Percentiles rank a stretch among this genome's conserved stretches.
Conservation (phyloP, 768 basidiomycete genomes). For the Hortiboletus campestris region DNA sequence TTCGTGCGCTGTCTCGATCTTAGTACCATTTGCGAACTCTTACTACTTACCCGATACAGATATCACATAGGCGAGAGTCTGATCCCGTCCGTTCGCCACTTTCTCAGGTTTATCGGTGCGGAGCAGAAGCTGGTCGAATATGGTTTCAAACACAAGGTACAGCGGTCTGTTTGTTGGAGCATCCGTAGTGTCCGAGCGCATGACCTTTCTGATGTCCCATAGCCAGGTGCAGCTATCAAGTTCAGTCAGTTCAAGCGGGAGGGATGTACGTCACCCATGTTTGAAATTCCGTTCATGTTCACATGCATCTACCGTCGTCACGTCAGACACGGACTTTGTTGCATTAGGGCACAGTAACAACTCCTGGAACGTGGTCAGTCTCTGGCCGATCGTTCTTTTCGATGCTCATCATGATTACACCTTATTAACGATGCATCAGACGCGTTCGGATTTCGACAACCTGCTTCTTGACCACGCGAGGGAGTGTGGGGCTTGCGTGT, state of each 20-base stretch:
- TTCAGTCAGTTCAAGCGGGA: constrained; percentile 54
- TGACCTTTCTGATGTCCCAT: background rate
- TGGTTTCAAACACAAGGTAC: constrained; percentile 51
- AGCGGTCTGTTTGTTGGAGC: background rate
- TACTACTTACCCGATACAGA: constrained; percentile 20
- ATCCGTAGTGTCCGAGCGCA: background rate
- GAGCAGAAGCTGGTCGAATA: constrained; percentile 41
- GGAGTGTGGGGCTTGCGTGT: constrained; percentile 46
- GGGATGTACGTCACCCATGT: constrained; percentile 44
- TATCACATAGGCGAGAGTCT: constrained; percentile 51
- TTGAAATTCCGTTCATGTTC: background rate
- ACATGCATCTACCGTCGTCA: background rate
- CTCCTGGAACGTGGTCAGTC: constrained; percentile 62
- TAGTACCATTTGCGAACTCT: background rate
- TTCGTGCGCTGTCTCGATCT: background rate
- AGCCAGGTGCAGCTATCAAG: constrained; percentile 65
- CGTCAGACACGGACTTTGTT: constrained; percentile 58
- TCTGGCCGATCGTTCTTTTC: background rate
- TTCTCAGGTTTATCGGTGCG: constrained; percentile 49
- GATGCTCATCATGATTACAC: background rate
- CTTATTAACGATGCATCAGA: constrained; percentile 27
- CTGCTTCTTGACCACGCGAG: constrained; percentile 56
- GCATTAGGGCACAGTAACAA: constrained; percentile 45
- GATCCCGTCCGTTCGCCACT: constrained; percentile 50
- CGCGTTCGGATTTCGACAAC: constrained; percentile 58